Evolutionary conservation across 83 land plant species (phyloP).

Genomic region (Isoetes engelmannii): DNA sequence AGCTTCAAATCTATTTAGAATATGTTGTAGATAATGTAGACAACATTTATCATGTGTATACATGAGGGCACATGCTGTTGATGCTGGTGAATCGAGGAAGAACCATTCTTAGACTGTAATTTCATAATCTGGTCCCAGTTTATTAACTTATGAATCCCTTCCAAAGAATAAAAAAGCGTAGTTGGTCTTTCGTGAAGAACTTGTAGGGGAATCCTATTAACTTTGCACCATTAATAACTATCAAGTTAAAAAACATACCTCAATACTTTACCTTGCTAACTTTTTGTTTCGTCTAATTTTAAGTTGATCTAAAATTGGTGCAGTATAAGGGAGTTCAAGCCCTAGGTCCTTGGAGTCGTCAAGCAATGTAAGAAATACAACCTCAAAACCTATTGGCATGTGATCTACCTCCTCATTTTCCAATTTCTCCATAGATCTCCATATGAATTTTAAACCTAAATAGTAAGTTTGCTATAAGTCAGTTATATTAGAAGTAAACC

Average conservation of each 20-base stretch:
- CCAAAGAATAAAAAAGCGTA: constrained; percentile 73
- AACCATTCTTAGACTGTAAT: constrained; percentile 64
- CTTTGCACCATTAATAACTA: too few species aligned
- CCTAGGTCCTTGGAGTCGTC: constrained; percentile 50
- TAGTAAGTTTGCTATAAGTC: background rate
- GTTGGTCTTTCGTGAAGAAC: constrained; percentile 67
- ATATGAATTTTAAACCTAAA: constrained; percentile 55
- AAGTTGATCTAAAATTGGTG: constrained; percentile 44
- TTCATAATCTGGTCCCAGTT: constrained; percentile 74
- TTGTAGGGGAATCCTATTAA: constrained; percentile 64
- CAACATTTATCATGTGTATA: constrained; percentile 67
- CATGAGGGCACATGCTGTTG: constrained; percentile 86
- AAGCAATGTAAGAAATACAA: constrained; percentile 71
- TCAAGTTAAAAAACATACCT: too few species aligned
- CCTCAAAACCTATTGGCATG: constrained; percentile 94
- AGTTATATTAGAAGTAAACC: background rate
- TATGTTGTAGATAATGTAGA: constrained; percentile 39
- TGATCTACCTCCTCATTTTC: constrained; percentile 53
- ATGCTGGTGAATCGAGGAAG: constrained; percentile 83
- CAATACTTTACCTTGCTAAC: constrained; percentile 42
- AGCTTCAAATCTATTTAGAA: constrained; percentile 44
- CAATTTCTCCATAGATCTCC: constrained; percentile 40
- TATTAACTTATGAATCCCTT: constrained; percentile 58
- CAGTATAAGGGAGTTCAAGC: constrained; percentile 51
- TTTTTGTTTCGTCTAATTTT: constrained; percentile 46